Conservation (phyloP, 2,329 filamentous ascomycete genomes). For the Monosporascus sp. region DNA sequence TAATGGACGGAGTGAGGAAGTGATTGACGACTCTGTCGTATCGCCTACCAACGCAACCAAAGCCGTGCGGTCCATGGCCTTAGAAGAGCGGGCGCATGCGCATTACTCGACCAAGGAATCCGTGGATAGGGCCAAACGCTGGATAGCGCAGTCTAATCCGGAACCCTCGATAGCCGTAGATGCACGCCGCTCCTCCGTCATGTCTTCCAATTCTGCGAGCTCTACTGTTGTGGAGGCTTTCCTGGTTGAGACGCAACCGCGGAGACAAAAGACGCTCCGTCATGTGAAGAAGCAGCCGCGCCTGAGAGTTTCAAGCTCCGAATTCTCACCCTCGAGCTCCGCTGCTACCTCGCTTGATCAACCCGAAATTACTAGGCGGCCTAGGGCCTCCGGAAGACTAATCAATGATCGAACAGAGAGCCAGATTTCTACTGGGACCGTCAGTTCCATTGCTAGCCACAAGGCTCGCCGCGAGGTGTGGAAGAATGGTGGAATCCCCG, state of each 20-base stretch:
- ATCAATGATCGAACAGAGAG: conserved; percentile 38
- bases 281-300: conserved; percentile 52
- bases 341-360: conserved; percentile 34
- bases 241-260: conserved; percentile 45
- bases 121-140: conserved; percentile 22
- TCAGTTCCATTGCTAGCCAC: conserved; percentile 46
- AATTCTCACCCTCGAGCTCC: conserved; percentile 38
- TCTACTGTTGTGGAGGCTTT: conserved; percentile 56
- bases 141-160: conserved; percentile 30
- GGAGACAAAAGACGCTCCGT: conserved; percentile 50
- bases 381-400: conserved; percentile 22
- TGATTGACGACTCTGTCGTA: conserved; percentile 42
- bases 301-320: conserved; percentile 36
- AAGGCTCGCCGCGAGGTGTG: conserved; percentile 54
- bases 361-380: conserved; percentile 23
- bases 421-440: conserved; percentile 42
- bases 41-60: conserved; percentile 48
- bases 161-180: conserved; percentile 38
- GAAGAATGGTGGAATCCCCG: conserved; percentile 56
- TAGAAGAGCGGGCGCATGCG: conserved; percentile 36
- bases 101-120: conserved; percentile 31
- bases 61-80: conserved; percentile 41
- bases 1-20: conserved; percentile 29
- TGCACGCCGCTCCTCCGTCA: conserved; percentile 44
- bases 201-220: conserved; percentile 48